Percentiles rank a stretch among this genome's conserved stretches.
Evolutionary conservation across 2,329 filamentous ascomycete species (phyloP).

Genomic region (Mycosphaerella arachidis): DNA sequence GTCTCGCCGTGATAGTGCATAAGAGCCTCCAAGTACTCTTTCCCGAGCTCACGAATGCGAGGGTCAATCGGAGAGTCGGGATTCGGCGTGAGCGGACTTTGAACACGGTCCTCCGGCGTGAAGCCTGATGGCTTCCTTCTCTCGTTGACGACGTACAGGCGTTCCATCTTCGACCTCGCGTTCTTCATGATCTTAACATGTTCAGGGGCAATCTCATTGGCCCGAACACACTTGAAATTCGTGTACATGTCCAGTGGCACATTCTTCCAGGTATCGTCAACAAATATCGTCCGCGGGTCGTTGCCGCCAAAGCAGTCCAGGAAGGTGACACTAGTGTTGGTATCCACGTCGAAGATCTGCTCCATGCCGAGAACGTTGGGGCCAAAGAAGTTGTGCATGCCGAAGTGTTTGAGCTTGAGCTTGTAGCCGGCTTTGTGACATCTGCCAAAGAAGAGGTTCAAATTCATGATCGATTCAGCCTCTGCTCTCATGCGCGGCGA

Average conservation of each 20-base stretch:
- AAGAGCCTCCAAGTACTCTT: conserved; percentile 49
- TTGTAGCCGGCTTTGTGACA: conserved; percentile 45
- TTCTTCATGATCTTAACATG: conserved; percentile 34
- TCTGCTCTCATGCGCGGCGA: conserved; percentile 57
- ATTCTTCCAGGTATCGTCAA: conserved; percentile 52
- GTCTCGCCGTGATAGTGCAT: conserved; percentile 48
- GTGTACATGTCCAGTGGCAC: conserved; percentile 15
- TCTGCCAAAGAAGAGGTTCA: conserved; percentile 54
- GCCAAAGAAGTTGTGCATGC: conserved; percentile 56
- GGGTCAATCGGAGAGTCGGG: conserved; percentile 12
- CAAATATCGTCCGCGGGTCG: conserved; percentile 45
- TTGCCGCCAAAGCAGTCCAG: conserved; percentile 50
- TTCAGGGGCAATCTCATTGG: conserved; percentile 27
- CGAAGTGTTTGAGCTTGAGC: conserved; percentile 48
- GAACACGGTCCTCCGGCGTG: conserved; percentile 10
- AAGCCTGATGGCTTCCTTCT: conserved; percentile 20
- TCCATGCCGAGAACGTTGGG: conserved; percentile 47
- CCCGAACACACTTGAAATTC: conserved; percentile 19
- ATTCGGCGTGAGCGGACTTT: conserved; percentile 4
- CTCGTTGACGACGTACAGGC: conserved; percentile 45
- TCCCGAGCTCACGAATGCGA: conserved; percentile 34
- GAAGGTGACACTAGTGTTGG: conserved; percentile 48
- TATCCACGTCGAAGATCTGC: conserved; percentile 39
- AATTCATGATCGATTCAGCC: conserved; percentile 53
- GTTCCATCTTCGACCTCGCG: conserved; percentile 18